A percentile compares a stretch with the other conserved stretches of the same genome.
Conservation (phyloP, 2,329 filamentous ascomycete species). For the Botrytis deweyae region DNA sequence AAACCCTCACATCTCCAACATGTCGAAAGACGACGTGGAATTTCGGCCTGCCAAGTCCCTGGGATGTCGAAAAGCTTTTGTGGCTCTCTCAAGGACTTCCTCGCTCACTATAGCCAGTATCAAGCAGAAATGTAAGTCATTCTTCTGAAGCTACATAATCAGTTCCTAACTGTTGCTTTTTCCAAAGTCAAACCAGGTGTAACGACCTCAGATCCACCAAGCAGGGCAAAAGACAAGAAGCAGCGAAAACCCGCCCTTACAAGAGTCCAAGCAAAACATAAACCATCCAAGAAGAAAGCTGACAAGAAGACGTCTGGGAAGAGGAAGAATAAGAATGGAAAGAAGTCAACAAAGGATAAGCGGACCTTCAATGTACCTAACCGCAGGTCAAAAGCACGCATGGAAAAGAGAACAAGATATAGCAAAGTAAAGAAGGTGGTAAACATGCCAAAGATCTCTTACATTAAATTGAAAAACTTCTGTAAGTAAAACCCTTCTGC, state of each 20-base stretch:
- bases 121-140: background rate
- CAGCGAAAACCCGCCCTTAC: background rate
- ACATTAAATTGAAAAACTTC: background rate
- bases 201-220: background rate
- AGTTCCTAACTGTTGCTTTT: background rate
- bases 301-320: background rate
- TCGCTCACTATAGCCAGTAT: background rate
- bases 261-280: background rate
- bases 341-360: background rate
- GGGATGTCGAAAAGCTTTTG: background rate
- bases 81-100: background rate
- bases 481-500: background rate
- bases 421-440: background rate
- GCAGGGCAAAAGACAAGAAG: background rate
- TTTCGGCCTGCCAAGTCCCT: fast-evolving
- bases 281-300: background rate
- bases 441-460: background rate
- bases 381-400: background rate
- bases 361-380: background rate
- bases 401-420: background rate
- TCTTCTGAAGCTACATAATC: background rate
- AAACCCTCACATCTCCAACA: background rate
- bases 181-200: background rate
- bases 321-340: background rate
- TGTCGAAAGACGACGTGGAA: background rate